These are phyloP conservation scores for Penicillium sp. DNA, from an alignment of 2,329 filamentous ascomycete genomes.

Conservation along the genomic window DNA sequence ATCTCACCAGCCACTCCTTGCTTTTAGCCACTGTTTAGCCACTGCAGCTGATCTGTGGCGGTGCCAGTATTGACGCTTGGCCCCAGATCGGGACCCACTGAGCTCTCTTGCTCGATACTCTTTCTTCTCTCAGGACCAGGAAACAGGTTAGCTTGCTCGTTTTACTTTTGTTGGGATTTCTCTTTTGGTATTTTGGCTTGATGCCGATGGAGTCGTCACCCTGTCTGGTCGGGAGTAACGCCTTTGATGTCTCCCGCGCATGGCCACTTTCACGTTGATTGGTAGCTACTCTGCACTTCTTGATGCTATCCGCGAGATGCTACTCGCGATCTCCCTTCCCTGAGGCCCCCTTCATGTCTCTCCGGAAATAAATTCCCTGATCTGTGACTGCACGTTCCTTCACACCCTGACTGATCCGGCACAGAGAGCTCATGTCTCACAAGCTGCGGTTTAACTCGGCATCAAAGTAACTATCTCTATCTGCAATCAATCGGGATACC, in stretches of 20 bases:
- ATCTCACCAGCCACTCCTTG: constrained; percentile 25
- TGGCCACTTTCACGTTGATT: neutral
- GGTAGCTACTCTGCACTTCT: neutral
- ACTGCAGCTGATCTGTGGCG: constrained; percentile 14
- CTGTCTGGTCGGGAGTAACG: neutral
- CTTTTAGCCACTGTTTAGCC: constrained; percentile 21
- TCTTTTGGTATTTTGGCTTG: neutral
- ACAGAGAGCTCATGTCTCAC: neutral
- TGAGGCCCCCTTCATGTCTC: neutral
- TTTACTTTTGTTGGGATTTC: constrained; percentile 15
- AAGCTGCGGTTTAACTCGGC: neutral
- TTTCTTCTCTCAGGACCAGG: neutral
- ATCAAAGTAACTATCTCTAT: neutral
- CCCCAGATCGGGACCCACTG: neutral
- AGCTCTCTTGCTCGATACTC: neutral
- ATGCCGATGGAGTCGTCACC: neutral
- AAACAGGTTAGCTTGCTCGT: constrained; percentile 6
- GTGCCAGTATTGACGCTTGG: constrained; percentile 3
- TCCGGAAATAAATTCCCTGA: neutral
- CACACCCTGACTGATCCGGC: neutral
- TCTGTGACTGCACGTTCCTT: neutral
- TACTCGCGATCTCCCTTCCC: neutral
- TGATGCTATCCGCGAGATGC: neutral
- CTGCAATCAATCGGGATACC: neutral
- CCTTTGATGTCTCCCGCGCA: neutral